Base-by-base conservation (phyloP, 768 basidiomycete genomes). In the Lactarius hatsudake region DNA sequence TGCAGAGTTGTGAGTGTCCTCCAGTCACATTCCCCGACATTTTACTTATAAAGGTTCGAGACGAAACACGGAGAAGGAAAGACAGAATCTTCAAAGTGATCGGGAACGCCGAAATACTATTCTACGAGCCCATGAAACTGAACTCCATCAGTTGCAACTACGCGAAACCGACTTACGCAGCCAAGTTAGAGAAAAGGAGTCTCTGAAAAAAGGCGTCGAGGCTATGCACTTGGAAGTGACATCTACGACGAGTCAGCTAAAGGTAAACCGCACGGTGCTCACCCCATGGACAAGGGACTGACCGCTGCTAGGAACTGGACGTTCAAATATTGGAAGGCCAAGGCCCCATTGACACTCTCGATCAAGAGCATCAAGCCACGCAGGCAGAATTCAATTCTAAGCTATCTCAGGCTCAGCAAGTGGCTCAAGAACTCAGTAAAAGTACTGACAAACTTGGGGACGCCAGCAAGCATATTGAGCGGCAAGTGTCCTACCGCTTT, bases 1-100 rank as follows among this genome's bases (percentile, higher is more conserved):
- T 1, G 79, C 78, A 18, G 81, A 89, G 67, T 80, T 94, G 95
- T 96, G 72, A 73, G 86, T 76, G 51, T 55, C 61, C 9, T n/a
- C 63, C 54, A 28, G 32, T 56, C 36, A 2, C 54, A 54, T 53
- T 55, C 40, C 2, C 28, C 48, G n/a, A 62, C 6, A 10, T 43
- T 57, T 30, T 9, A 10, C n/a, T 53, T 69, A 38, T 65, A 58
- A 23, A 53, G 61, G 2, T 64, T 56, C 48, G 69, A 93, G 91
- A 34, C 89, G 87, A n/a, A 76, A 80, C 43, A 81, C 82, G 69
- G 90, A 92, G 55, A 82, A 86, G 62, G 87, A 91, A 67, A 84
- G 81, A 70, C 83, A 85, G 68, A 75, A 76, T 20, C 74, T 93
- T 28, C 76, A 77, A 66, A 78, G 78, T 2, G 90, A 93, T 64